Conservation (phyloP, 805 yeast species). For the Ogataea polymorpha region DNA sequence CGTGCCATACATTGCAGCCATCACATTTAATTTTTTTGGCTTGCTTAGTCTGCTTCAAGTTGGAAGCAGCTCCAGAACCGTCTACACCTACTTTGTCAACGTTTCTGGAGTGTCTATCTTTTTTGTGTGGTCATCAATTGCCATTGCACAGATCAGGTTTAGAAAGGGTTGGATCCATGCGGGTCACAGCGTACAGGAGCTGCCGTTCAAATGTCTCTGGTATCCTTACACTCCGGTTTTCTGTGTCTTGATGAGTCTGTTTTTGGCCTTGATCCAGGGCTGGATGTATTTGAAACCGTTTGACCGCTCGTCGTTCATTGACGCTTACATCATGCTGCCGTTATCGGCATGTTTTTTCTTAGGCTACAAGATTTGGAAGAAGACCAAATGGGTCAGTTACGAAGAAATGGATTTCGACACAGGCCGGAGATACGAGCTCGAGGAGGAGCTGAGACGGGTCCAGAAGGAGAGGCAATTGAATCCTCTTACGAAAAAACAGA, state of each 20-base stretch:
- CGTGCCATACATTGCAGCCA: slow-evolving; percentile 60
- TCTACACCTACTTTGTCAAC: slow-evolving; percentile 58
- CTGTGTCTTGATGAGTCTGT: slow-evolving; percentile 47
- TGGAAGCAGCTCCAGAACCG: slow-evolving; percentile 56
- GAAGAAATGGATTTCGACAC: slow-evolving; percentile 46
- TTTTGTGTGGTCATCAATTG: slow-evolving; percentile 63
- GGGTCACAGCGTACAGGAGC: slow-evolving; percentile 42
- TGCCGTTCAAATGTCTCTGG: slow-evolving; percentile 51
- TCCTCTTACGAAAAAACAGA: slow-evolving; percentile 1
- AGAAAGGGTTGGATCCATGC: slow-evolving; percentile 44
- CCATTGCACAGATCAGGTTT: slow-evolving; percentile 55
- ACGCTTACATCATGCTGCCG: slow-evolving; percentile 61
- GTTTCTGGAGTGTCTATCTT: slow-evolving; percentile 66
- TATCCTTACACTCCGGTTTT: slow-evolving; percentile 51
- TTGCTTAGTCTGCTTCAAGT: slow-evolving; percentile 55
- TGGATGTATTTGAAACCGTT: slow-evolving; percentile 62
- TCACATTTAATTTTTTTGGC: slow-evolving; percentile 52
- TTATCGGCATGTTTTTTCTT: slow-evolving; percentile 40
- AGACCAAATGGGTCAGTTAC: slow-evolving; percentile 15
- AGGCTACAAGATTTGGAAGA: slow-evolving; percentile 29
- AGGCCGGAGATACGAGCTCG: slow-evolving; percentile 39
- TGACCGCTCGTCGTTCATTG: slow-evolving; percentile 49
- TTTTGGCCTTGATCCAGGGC: slow-evolving; percentile 61
- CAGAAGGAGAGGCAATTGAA: neutral
- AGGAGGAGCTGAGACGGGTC: slow-evolving; percentile 1